Evolutionary conservation across 805 yeast species (phyloP).

Genomic region (Kuraishia borneana): DNA sequence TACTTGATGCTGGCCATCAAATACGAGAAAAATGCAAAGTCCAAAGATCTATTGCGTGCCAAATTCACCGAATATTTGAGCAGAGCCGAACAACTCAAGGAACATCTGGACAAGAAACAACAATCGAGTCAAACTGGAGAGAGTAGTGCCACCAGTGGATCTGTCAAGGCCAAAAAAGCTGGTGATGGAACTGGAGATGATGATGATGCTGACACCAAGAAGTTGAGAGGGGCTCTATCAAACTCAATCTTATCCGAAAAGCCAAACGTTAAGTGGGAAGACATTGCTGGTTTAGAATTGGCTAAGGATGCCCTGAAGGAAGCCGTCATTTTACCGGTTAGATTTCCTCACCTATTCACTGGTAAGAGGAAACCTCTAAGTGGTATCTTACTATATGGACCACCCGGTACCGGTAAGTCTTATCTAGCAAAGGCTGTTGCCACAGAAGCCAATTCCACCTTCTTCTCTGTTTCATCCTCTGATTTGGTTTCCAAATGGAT

Average conservation of each 20-base stretch:
- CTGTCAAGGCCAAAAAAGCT: slow-evolving; percentile 41
- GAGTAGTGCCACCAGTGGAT: slow-evolving; percentile 41
- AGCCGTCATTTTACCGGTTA: slow-evolving; percentile 93
- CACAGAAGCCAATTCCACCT: slow-evolving; percentile 95
- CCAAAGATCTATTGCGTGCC: slow-evolving; percentile 79
- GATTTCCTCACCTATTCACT: slow-evolving; percentile 88
- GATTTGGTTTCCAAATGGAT: slow-evolving; percentile 97
- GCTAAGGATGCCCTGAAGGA: slow-evolving; percentile 97
- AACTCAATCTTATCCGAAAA: slow-evolving; percentile 87
- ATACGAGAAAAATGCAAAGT: slow-evolving; percentile 83
- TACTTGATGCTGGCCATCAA: slow-evolving; percentile 92
- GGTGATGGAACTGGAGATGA: slow-evolving; percentile 21
- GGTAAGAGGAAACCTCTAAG: slow-evolving; percentile 91
- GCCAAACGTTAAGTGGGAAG: slow-evolving; percentile 91
- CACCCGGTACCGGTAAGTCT: slow-evolving; percentile 98
- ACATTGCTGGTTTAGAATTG: slow-evolving; percentile 88
- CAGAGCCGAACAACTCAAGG: slow-evolving; percentile 89
- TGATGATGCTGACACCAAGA: slow-evolving; percentile 68
- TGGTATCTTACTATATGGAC: slow-evolving; percentile 82
- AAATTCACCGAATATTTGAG: slow-evolving; percentile 86
- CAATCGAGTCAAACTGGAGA: slow-evolving; percentile 36
- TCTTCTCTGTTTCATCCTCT: slow-evolving; percentile 91
- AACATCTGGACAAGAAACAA: slow-evolving; percentile 61
- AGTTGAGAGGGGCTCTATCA: slow-evolving; percentile 80
- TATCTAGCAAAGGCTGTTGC: slow-evolving; percentile 97